phyloP scores from a whole-genome alignment of 2,329 filamentous ascomycete species.

The Trichophyton mentagrophytes region DNA sequence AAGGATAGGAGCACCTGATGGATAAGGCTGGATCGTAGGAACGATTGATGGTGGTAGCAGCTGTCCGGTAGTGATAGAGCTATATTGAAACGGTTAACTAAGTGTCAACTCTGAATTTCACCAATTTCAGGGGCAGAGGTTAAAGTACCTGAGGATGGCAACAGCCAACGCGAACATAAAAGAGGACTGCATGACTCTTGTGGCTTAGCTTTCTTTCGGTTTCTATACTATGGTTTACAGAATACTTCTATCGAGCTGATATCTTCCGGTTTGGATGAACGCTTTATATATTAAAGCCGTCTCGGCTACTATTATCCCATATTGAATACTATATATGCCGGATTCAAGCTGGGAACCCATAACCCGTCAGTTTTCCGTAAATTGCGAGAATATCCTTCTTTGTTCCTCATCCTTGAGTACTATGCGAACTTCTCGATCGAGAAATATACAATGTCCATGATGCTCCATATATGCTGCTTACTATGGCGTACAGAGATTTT shows the following conservation, averaged over 20 bases:
- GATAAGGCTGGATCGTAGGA: neutral
- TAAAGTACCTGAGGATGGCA: neutral
- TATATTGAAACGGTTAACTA: neutral
- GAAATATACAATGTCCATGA: neutral
- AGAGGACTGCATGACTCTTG: neutral
- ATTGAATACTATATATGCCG: neutral
- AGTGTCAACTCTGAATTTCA: neutral
- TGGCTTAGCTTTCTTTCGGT: neutral
- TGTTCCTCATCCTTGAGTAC: neutral
- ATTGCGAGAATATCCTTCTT: neutral
- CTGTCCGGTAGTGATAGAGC: neutral
- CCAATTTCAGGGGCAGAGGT: neutral
- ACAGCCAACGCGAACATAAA: neutral
- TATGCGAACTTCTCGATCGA: neutral
- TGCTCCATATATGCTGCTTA: neutral
- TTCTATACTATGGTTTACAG: neutral
- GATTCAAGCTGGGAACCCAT: neutral
- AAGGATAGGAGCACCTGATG: neutral
- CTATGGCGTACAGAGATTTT: neutral
- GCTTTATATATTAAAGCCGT: neutral
- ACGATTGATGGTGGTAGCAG: neutral
- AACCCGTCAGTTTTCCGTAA: neutral
- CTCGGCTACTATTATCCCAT: neutral
- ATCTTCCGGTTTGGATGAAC: neutral
- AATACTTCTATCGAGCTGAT: neutral